Conservation (phyloP, 495 filamentous ascomycete species). For the Niebla homalea region DNA sequence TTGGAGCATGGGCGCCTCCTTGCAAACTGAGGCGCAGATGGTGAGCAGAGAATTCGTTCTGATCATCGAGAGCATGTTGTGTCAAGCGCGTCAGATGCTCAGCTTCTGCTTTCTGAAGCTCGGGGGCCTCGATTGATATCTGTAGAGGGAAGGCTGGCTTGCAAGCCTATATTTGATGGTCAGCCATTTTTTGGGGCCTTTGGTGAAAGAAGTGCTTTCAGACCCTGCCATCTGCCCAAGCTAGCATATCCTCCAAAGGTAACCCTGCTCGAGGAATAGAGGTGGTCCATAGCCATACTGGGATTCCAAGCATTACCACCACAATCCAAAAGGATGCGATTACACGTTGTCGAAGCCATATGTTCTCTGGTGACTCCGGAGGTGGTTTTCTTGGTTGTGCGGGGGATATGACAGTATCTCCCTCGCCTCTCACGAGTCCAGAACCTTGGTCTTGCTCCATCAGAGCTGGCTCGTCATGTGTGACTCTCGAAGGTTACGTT, state of each 20-base stretch:
- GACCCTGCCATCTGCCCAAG: slow-evolving; percentile 90
- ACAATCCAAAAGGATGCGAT: slow-evolving; percentile 87
- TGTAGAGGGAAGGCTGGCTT: slow-evolving; percentile 76
- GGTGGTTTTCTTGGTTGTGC: slow-evolving; percentile 35
- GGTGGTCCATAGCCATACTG: slow-evolving; percentile 96
- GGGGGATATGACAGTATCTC: too few species aligned
- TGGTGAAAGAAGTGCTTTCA: slow-evolving; percentile 8
- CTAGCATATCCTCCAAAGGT: slow-evolving; percentile 74
- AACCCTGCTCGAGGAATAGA: slow-evolving; percentile 79
- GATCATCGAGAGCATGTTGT: slow-evolving; percentile 79
- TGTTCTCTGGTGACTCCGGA: slow-evolving; percentile 57
- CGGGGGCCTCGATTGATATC: slow-evolving; percentile 62
- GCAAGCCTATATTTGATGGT: slow-evolving; percentile 48
- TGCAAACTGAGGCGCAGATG: slow-evolving; percentile 66
- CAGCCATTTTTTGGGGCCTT: slow-evolving; percentile 5
- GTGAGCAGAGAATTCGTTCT: slow-evolving; percentile 85
- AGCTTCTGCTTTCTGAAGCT: slow-evolving; percentile 52
- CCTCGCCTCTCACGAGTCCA: too few species aligned
- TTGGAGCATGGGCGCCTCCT: slow-evolving; percentile 18
- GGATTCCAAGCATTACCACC: slow-evolving; percentile 70
- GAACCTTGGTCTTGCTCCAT: too few species aligned
- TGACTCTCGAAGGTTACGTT: too few species aligned
- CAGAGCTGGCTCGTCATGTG: too few species aligned
- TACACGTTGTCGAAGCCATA: slow-evolving; percentile 54
- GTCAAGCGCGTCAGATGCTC: slow-evolving; percentile 69